Percentiles rank a stretch among this genome's conserved stretches.
Evolutionary conservation across 2,329 filamentous ascomycete genomes (phyloP).

Genomic region (Penicillium sp.): DNA sequence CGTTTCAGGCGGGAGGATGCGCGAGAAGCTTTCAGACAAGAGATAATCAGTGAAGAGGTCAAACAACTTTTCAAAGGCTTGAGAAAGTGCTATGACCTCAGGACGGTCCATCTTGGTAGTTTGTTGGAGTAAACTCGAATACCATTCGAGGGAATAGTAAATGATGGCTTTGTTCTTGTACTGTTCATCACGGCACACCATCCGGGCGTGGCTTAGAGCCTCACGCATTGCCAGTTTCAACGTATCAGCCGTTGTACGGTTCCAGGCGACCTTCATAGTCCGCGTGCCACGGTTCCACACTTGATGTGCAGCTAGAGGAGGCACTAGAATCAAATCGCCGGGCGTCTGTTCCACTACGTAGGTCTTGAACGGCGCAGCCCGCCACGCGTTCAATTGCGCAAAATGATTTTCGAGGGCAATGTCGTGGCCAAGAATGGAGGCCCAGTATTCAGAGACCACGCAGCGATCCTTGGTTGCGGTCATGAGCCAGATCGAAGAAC

Average conservation of each 20-base stretch:
- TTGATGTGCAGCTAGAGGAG: constrained; percentile 88
- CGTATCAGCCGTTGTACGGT: constrained; percentile 87
- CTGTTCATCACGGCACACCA: constrained; percentile 94
- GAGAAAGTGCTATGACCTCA: constrained; percentile 64
- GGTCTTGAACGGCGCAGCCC: constrained; percentile 84
- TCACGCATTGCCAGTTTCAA: constrained; percentile 79
- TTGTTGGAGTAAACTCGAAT: constrained; percentile 55
- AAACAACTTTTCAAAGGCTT: constrained; percentile 78
- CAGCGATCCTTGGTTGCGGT: constrained; percentile 90
- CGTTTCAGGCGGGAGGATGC: constrained; percentile 52
- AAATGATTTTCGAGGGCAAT: constrained; percentile 97
- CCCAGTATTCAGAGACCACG: constrained; percentile 85
- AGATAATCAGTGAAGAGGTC: constrained; percentile 70
- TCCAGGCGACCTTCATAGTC: constrained; percentile 98
- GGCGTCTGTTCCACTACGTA: constrained; percentile 86
- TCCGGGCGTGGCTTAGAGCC: constrained; percentile 76
- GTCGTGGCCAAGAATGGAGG: constrained; percentile 88
- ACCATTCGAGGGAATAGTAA: constrained; percentile 79
- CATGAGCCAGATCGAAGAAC: constrained; percentile 98
- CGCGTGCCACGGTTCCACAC: constrained; percentile 96
- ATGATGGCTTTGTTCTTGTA: constrained; percentile 98
- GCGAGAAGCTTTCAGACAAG: constrained; percentile 78
- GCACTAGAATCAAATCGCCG: constrained; percentile 90
- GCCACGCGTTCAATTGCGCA: constrained; percentile 92
- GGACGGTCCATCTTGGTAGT: constrained; percentile 45